Evolutionary conservation across 345 rosid genomes (phyloP).

Genomic region (Theobroma cacao): DNA sequence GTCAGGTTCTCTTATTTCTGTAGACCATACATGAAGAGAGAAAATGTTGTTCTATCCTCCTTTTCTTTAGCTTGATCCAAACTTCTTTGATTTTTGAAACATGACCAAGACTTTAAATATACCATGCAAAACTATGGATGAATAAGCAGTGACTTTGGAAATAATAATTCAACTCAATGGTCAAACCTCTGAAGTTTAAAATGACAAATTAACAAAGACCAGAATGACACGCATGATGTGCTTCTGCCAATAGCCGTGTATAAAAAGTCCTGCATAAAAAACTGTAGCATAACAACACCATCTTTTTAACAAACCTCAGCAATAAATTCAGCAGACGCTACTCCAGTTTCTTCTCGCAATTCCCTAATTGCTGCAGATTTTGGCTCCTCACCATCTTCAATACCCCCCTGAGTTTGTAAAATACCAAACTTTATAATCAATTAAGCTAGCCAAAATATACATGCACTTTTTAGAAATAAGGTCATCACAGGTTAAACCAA

Average conservation of each 20-base stretch:
- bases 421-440: conserved; percentile 2
- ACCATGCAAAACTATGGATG: not conserved
- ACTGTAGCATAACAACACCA: conserved; percentile 1
- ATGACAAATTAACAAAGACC: not conserved
- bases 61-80: too few relatives aligned
- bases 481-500: not conserved
- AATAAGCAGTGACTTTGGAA: not conserved
- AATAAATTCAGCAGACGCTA: conserved; percentile 75
- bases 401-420: conserved; percentile 61
- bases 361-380: conserved; percentile 80
- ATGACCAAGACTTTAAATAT: not conserved
- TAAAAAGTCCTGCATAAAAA: not conserved
- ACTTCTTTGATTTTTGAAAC: too few relatives aligned
- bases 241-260: not conserved
- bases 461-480: not conserved
- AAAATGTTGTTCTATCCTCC: too few relatives aligned
- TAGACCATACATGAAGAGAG: too few relatives aligned
- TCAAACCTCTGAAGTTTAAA: not conserved
- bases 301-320: conserved; percentile 53
- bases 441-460: not conserved
- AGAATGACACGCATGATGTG: not conserved
- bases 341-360: conserved; percentile 89
- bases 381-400: conserved; percentile 97
- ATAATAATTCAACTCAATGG: not conserved
- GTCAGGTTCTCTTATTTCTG: too few relatives aligned